Evolutionary conservation across 768 basidiomycete genomes (phyloP), one percentile per base, ranked within the genome.

Genomic region (Hypsizygus marmoreus): DNA sequence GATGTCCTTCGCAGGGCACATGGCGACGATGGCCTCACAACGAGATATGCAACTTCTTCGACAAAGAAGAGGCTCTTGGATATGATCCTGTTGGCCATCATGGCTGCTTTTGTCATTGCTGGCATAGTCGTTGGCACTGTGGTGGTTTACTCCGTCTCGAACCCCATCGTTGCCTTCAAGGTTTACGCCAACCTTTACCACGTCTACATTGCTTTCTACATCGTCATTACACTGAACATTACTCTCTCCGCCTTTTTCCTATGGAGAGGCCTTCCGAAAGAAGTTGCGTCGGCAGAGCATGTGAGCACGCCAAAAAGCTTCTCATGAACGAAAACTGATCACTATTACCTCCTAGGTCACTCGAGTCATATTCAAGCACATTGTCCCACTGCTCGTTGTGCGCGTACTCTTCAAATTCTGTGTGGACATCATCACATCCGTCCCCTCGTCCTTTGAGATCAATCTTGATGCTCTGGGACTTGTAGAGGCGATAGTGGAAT

Each of bases 331-430:
- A 11, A 20, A 4, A 17, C 28, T 32, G 12, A 14, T 29, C 34
- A 35, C 6, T 35, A 22, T 7, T 14, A 2, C 16, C 5, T 25
- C 26, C 5, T 22, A 45, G 43, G 36, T 36, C n/a, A 36, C 43
- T 16, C 32, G 23, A 11, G 24, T 37, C 10, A 36, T 45, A 12
- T 29, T 45, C 12, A 35, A 35, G 43, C 32, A 19, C 10, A 36
- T 45, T 12, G 22, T 36, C 23, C 43, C 43, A 7, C 26, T 45
- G 33, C 32, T 45, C 33, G 19, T 45, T 34, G 22, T 45, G 19
- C 43, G 43, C 22, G 43, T 37, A 16, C 34, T 45, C 6, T 45
- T 45, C 34, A 45, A 36, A 23, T 28, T 45, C 7, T 35, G 24
- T 5, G 33, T 45, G 5, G 43, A 45, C 24, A 36, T 36, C 16